These are phyloP conservation scores for Aspergillus uvarum DNA, from an alignment of 2,329 filamentous ascomycete genomes.

Conservation along the genomic window DNA sequence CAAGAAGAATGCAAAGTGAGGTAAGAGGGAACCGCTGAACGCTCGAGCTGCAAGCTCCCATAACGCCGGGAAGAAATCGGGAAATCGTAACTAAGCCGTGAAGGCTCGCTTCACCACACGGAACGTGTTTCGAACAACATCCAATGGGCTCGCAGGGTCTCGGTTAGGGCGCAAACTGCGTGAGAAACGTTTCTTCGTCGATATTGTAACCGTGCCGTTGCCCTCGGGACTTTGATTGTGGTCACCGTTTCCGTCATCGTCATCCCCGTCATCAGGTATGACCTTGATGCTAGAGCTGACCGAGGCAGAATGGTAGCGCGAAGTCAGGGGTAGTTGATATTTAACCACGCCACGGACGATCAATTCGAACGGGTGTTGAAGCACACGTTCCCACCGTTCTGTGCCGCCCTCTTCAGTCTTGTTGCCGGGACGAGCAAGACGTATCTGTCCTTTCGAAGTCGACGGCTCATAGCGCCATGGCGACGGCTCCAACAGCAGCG, in stretches of 20 bases:
- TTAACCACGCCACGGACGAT: slow-evolving; percentile 89
- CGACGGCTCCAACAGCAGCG: slow-evolving; percentile 83
- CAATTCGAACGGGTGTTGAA: slow-evolving; percentile 89
- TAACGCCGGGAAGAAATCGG: background rate
- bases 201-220: slow-evolving; percentile 32
- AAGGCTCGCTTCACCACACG: slow-evolving; percentile 27
- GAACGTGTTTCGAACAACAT: slow-evolving; percentile 12
- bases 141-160: slow-evolving; percentile 11
- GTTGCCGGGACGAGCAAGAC: slow-evolving; percentile 80
- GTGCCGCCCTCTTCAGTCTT: slow-evolving; percentile 78
- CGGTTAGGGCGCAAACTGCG: slow-evolving; percentile 5
- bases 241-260: slow-evolving; percentile 19
- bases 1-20: background rate
- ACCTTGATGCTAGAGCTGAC: slow-evolving; percentile 45
- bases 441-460: slow-evolving; percentile 77
- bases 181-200: slow-evolving; percentile 8
- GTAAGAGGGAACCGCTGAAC: background rate
- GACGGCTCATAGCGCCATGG: slow-evolving; percentile 74
- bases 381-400: slow-evolving; percentile 83
- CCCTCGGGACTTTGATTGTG: slow-evolving; percentile 20
- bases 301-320: slow-evolving; percentile 53
- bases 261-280: slow-evolving; percentile 36
- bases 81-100: slow-evolving; percentile 22
- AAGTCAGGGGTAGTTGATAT: slow-evolving; percentile 67
- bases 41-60: background rate